phyloP scores from a whole-genome alignment of 768 basidiomycete genomes.

The Tulasnella sp. region DNA sequence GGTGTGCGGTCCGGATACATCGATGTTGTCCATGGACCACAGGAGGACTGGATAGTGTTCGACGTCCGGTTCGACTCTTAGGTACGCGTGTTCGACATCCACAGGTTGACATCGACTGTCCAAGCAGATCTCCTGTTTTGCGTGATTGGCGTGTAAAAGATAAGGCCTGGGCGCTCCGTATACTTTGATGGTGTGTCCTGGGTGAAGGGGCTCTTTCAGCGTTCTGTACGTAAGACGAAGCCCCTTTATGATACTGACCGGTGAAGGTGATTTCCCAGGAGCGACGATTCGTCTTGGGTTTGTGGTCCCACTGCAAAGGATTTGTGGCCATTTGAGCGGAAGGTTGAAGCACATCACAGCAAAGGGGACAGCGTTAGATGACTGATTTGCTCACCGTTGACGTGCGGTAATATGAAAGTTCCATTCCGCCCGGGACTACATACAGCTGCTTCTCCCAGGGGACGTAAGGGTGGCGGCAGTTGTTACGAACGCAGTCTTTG shows the following conservation, averaged over 20 bases:
- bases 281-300: not conserved
- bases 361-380: too few relatives aligned
- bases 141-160: not conserved
- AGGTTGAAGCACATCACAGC: not conserved
- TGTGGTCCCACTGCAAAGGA: not conserved
- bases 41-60: not conserved
- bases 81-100: not conserved
- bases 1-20: not conserved
- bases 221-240: not conserved
- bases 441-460: too few relatives aligned
- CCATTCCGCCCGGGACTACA: too few relatives aligned
- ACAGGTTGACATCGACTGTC: not conserved
- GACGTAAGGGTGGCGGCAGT: too few relatives aligned
- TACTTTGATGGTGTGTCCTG: not conserved
- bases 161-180: not conserved
- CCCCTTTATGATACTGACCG: too few relatives aligned
- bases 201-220: not conserved
- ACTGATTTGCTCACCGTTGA: too few relatives aligned
- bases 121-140: not conserved
- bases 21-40: slow-evolving; percentile 1
- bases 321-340: not conserved
- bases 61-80: not conserved
- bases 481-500: too few relatives aligned
- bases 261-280: not conserved
- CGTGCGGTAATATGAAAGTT: too few relatives aligned